Evolutionary conservation across 495 filamentous ascomycete genomes (phyloP).

Genomic region (Penicillium soppii): DNA sequence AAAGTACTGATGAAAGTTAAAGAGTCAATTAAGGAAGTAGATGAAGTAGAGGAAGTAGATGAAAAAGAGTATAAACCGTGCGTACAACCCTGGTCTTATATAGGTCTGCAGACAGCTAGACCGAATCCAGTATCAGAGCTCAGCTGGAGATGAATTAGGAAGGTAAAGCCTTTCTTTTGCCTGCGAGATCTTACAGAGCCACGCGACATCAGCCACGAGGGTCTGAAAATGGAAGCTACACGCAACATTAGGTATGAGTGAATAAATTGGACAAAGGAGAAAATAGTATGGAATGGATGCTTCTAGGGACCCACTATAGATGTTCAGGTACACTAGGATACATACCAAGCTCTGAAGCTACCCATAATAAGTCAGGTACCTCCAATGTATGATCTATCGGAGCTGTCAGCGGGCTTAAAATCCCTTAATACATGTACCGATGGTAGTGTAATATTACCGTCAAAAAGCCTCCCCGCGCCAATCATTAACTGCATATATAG

Average conservation of each 20-base stretch:
- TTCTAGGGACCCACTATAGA: neutral
- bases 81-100: conserved; percentile 10
- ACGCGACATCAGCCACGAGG: conserved; percentile 4
- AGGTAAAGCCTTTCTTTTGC: conserved; percentile 6
- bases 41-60: neutral
- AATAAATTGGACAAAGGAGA: neutral
- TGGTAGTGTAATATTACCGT: conserved; percentile 14
- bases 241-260: neutral
- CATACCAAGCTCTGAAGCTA: neutral
- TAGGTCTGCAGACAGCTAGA: conserved; percentile 1
- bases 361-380: neutral
- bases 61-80: neutral
- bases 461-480: neutral
- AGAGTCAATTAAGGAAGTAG: neutral
- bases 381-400: neutral
- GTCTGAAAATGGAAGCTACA: neutral
- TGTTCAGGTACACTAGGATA: neutral
- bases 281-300: neutral
- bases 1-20: neutral
- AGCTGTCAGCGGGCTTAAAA: neutral
- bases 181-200: neutral
- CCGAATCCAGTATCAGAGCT: neutral
- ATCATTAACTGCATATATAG: conserved; percentile 7
- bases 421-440: conserved; percentile 11
- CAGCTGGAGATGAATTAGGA: conserved; percentile 11